phyloP scores from a whole-genome alignment of 1,284 basidiomycete species.

The Ceratobasidium sp. region DNA sequence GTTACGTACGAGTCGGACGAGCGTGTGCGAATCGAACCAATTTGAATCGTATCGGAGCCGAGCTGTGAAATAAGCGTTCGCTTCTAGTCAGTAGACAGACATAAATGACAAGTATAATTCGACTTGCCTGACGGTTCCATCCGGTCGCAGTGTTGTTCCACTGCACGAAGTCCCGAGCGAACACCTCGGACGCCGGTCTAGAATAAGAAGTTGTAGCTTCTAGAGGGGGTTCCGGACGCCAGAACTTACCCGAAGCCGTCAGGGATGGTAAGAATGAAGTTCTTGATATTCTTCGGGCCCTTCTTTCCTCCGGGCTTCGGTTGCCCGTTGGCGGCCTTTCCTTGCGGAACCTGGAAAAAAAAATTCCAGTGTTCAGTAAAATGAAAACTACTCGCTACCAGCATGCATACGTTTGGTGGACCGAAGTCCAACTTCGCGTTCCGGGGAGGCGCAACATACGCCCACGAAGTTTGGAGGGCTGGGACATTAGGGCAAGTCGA shows the following conservation, averaged over 20 bases:
- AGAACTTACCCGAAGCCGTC: conserved; percentile 54
- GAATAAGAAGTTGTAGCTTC: not conserved
- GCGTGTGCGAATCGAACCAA: conserved; percentile 54
- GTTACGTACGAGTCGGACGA: conserved; percentile 55
- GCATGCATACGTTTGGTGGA: conserved; percentile 20
- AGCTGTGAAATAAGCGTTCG: conserved; percentile 32
- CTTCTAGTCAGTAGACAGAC: not conserved
- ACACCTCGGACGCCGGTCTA: conserved; percentile 55
- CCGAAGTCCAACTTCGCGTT: conserved; percentile 45
- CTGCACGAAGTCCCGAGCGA: conserved; percentile 54
- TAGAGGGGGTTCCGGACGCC: not conserved
- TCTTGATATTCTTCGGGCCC: conserved; percentile 47
- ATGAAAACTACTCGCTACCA: not conserved
- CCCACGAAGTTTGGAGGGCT: conserved; percentile 38
- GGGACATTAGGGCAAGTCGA: conserved; percentile 35
- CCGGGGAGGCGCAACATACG: conserved; percentile 39
- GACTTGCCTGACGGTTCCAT: conserved; percentile 45
- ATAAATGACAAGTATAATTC: not conserved
- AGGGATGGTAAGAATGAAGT: conserved; percentile 51
- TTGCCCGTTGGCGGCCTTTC: conserved; percentile 43
- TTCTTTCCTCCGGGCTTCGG: conserved; percentile 36
- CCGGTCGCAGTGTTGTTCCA: conserved; percentile 43
- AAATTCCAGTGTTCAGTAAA: not conserved
- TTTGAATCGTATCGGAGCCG: conserved; percentile 53
- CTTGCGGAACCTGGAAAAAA: conserved; percentile 28